phyloP scores from a whole-genome alignment of 1,139 yeast genomes.

The Pichia sp. region DNA sequence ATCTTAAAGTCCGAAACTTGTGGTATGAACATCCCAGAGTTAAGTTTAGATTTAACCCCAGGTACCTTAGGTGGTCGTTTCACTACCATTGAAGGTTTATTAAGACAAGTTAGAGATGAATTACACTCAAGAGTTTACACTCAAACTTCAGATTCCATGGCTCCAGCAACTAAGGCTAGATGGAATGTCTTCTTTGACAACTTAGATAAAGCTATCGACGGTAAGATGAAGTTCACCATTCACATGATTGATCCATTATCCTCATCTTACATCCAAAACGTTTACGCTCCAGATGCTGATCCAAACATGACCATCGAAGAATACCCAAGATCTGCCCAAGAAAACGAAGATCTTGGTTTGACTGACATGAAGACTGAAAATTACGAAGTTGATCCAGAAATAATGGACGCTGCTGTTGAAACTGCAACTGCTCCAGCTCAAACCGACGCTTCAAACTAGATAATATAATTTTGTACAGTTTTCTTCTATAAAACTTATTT shows the following conservation, averaged over 20 bases:
- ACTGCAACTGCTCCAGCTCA: not conserved
- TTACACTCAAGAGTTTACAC: constrained; percentile 82
- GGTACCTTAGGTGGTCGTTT: constrained; percentile 99
- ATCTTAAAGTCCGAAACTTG: constrained; percentile 95
- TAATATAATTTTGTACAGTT: not conserved
- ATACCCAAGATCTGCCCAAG: constrained; percentile 80
- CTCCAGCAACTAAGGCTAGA: constrained; percentile 63
- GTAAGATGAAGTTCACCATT: constrained; percentile 80
- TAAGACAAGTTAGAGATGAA: constrained; percentile 88
- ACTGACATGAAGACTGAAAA: constrained; percentile 57
- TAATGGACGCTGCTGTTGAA: not conserved
- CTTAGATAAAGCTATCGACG: constrained; percentile 79
- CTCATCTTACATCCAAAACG: constrained; percentile 93
- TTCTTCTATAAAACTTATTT: not conserved
- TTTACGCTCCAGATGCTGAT: constrained; percentile 96
- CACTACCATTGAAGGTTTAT: constrained; percentile 93
- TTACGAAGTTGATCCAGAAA: constrained; percentile 1
- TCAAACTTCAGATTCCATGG: constrained; percentile 92
- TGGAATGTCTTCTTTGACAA: constrained; percentile 81
- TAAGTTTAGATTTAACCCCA: constrained; percentile 86
- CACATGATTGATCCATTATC: constrained; percentile 94
- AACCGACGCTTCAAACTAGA: not conserved
- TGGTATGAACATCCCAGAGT: constrained; percentile 81
- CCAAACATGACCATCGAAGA: constrained; percentile 94
- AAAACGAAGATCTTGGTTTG: constrained; percentile 91